These are phyloP conservation scores for Lasiosphaeriaceae sp. DNA, from an alignment of 495 filamentous ascomycete genomes.

Conservation along the genomic window DNA sequence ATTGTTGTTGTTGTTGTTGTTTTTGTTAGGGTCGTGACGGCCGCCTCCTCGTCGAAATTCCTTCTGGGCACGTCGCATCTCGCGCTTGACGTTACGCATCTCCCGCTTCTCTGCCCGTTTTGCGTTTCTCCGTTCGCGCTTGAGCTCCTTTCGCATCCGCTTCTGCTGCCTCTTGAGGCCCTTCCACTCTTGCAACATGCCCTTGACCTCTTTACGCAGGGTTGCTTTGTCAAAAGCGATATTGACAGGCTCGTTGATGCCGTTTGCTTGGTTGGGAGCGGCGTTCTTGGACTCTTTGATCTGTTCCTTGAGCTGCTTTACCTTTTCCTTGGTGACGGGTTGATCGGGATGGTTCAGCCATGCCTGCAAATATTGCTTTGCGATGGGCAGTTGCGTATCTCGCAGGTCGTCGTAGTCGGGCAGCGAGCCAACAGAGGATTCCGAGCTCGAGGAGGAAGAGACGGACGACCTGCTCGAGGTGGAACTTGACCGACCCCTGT, in stretches of 20 bases:
- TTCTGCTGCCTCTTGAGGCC: slow-evolving; percentile 39
- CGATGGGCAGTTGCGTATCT: slow-evolving; percentile 37
- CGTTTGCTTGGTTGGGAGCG: slow-evolving; percentile 4
- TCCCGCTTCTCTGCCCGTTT: slow-evolving; percentile 30
- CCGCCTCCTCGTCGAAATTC: slow-evolving; percentile 10
- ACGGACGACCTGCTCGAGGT: slow-evolving; percentile 1
- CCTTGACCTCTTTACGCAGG: slow-evolving; percentile 37
- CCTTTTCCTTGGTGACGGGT: slow-evolving; percentile 37
- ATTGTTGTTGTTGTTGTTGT: background rate
- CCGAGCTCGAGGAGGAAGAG: slow-evolving; percentile 16
- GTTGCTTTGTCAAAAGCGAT: slow-evolving; percentile 20
- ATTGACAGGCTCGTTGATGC: slow-evolving; percentile 11
- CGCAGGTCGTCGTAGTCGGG: slow-evolving; percentile 43
- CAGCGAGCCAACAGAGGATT: slow-evolving; percentile 41
- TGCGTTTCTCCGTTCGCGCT: slow-evolving; percentile 23
- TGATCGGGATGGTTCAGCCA: slow-evolving; percentile 44
- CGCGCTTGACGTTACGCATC: slow-evolving; percentile 19
- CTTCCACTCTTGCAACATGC: slow-evolving; percentile 37
- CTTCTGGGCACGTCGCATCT: slow-evolving; percentile 23
- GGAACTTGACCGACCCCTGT: slow-evolving; percentile 15
- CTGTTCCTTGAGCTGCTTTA: slow-evolving; percentile 31
- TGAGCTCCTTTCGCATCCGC: slow-evolving; percentile 17
- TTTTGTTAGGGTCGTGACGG: background rate
- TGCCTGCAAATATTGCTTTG: slow-evolving; percentile 29
- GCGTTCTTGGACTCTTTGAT: slow-evolving; percentile 37